Conservation (phyloP, 1,284 basidiomycete genomes). For the Puccinia coronata region DNA sequence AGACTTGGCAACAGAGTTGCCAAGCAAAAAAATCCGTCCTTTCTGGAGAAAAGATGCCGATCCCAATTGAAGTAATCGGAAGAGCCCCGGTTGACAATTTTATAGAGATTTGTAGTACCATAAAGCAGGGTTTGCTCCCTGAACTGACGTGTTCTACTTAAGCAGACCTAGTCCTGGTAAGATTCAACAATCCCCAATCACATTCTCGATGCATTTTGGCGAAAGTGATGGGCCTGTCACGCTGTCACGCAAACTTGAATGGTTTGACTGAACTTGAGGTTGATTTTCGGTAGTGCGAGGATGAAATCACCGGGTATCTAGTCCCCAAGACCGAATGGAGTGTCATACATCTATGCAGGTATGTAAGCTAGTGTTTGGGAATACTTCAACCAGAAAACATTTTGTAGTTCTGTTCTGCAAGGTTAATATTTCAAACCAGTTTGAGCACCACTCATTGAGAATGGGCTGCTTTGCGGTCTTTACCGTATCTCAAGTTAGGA, state of each 20-base stretch:
- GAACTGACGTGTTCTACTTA: constrained; percentile 50
- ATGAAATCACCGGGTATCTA: constrained; percentile 57
- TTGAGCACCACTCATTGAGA: constrained; percentile 89
- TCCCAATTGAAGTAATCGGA: constrained; percentile 67
- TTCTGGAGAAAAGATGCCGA: constrained; percentile 60
- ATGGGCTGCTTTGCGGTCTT: constrained; percentile 78
- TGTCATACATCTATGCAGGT: constrained; percentile 81
- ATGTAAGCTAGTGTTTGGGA: constrained; percentile 53
- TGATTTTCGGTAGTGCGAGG: constrained; percentile 60
- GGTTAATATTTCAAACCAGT: constrained; percentile 61
- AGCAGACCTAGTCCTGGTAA: constrained; percentile 49
- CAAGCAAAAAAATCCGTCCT: constrained; percentile 65
- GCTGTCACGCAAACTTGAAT: constrained; percentile 63
- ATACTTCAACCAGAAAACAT: not conserved
- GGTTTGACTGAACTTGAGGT: constrained; percentile 61
- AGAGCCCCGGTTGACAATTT: constrained; percentile 72
- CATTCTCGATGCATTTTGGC: constrained; percentile 63
- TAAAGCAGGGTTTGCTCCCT: constrained; percentile 57
- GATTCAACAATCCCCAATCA: constrained; percentile 23
- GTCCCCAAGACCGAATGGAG: constrained; percentile 71
- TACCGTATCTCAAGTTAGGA: constrained; percentile 79
- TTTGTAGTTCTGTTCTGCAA: not conserved
- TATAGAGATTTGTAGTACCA: constrained; percentile 70
- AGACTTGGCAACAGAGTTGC: constrained; percentile 67
- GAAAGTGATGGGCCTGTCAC: constrained; percentile 73